Evolutionary conservation across 371 early-diverging fungal genomes (phyloP).

Genomic region (Mortierella sp.): DNA sequence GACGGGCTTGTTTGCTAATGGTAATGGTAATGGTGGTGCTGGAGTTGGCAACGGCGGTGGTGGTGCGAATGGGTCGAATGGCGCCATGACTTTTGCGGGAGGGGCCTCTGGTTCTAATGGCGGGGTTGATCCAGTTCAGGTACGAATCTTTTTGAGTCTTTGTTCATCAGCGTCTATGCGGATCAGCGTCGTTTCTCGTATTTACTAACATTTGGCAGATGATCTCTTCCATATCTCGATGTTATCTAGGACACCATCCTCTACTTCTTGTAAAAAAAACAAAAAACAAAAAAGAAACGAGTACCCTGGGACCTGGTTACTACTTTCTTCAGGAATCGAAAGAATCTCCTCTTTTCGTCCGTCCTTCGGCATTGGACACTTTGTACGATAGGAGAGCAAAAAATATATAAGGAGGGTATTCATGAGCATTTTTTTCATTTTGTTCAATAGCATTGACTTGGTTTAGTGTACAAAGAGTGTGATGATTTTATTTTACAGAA

Average conservation of each 20-base stretch:
- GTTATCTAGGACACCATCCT: constrained; percentile 42
- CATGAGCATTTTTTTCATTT: too few species aligned
- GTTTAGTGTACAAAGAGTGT: too few species aligned
- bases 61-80: constrained; percentile 3
- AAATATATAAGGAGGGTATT: too few species aligned
- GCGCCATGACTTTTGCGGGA: constrained; percentile 6
- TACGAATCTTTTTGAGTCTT: neutral
- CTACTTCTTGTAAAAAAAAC: constrained; percentile 35
- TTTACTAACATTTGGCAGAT: neutral
- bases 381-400: too few species aligned
- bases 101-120: constrained; percentile 7
- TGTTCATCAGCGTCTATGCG: neutral
- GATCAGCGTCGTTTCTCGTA: too few species aligned
- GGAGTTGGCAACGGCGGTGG: constrained; percentile 12
- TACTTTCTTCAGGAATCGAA: too few species aligned
- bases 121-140: constrained; percentile 34
- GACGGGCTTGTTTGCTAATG: constrained; percentile 25
- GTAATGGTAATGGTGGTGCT: constrained; percentile 15
- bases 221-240: neutral
- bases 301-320: too few species aligned
- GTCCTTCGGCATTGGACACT: too few species aligned
- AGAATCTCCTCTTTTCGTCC: neutral
- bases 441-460: too few species aligned
- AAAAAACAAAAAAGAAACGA: neutral
- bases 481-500: too few species aligned